Evolutionary conservation across 169 alveolate species (phyloP).

Genomic region (Plasmodium berghei): DNA sequence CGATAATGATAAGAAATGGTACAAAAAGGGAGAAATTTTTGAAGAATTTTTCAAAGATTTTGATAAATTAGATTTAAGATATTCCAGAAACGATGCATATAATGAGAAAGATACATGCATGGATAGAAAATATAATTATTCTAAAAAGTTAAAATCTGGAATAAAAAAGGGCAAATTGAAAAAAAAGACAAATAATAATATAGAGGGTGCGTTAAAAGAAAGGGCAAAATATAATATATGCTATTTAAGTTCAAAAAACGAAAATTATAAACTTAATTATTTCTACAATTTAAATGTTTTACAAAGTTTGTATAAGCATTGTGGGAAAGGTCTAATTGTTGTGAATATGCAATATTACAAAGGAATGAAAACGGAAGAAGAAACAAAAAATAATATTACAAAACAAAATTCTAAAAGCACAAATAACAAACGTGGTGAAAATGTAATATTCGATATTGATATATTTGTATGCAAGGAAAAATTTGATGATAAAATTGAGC

Average conservation of each 20-base stretch:
- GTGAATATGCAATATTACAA: conserved; percentile 55
- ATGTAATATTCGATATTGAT: conserved; percentile 43
- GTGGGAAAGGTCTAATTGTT: conserved; percentile 66
- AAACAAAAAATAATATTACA: background rate
- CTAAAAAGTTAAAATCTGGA: conserved; percentile 25
- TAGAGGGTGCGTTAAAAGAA: conserved; percentile 16
- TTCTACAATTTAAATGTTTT: conserved; percentile 41
- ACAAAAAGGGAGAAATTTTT: background rate
- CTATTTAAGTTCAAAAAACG: conserved; percentile 31
- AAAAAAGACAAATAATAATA: conserved; percentile 48
- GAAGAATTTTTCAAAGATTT: conserved; percentile 36
- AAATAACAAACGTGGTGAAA: background rate
- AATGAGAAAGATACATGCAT: background rate
- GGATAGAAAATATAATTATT: background rate
- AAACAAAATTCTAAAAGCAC: background rate
- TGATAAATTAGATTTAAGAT: background rate
- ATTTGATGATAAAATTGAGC: background rate
- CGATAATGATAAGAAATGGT: too few relatives aligned
- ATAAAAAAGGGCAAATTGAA: background rate
- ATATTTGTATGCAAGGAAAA: conserved; percentile 57
- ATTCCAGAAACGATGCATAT: background rate
- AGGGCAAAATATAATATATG: conserved; percentile 57
- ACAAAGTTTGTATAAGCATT: conserved; percentile 49
- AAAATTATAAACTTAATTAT: conserved; percentile 47
- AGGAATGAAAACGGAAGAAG: conserved; percentile 8